These are phyloP conservation scores for Rhodomyrtus tomentosa DNA, from an alignment of 345 rosid genomes.

Conservation along the genomic window DNA sequence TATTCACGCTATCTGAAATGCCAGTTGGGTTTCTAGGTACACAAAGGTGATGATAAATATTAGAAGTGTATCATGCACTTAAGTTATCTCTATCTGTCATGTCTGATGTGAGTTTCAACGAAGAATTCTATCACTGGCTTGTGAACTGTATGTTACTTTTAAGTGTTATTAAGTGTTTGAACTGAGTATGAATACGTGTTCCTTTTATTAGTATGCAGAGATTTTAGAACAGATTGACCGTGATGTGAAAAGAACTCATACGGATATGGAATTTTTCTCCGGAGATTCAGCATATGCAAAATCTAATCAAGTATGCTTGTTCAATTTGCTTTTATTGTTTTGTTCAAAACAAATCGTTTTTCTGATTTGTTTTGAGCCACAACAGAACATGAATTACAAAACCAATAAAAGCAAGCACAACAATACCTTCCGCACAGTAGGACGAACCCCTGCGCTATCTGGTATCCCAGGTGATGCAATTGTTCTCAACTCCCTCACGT, in stretches of 20 bases:
- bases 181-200: background rate
- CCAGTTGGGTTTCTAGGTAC: background rate
- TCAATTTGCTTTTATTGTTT: background rate
- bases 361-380: background rate
- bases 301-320: constrained; percentile 57
- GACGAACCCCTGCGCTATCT: constrained; percentile 78
- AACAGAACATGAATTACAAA: background rate
- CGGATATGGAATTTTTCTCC: constrained; percentile 86
- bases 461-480: constrained; percentile 73
- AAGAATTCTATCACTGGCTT: background rate
- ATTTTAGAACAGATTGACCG: constrained; percentile 89
- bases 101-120: background rate
- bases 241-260: constrained; percentile 94
- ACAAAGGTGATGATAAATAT: background rate
- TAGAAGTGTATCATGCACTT: background rate
- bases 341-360: background rate
- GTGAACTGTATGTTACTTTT: background rate
- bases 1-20: background rate
- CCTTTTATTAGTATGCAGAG: constrained; percentile 61
- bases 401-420: background rate
- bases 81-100: background rate
- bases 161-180: background rate
- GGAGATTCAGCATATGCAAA: constrained; percentile 72
- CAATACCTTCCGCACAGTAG: constrained; percentile 80
- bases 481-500: constrained; percentile 68